A percentile compares a stretch with the other conserved stretches of the same genome.
phyloP scores from a whole-genome alignment of 805 yeast genomes.

The Myxozyma sirexii region DNA sequence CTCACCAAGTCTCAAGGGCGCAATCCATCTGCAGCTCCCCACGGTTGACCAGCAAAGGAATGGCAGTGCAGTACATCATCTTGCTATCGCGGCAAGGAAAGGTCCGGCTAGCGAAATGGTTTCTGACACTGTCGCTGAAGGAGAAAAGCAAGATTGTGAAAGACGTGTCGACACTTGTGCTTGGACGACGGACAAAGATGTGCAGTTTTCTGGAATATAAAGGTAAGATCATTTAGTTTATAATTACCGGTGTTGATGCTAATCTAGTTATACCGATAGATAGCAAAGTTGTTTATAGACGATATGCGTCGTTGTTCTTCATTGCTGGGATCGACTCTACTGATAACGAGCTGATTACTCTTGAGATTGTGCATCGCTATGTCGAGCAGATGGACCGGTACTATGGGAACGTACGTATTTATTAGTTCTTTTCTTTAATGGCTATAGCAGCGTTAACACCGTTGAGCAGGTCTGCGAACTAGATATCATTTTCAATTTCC shows the following conservation, averaged over 20 bases:
- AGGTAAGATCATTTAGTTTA: constrained; percentile 40
- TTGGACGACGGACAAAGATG: constrained; percentile 89
- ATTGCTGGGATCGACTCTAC: constrained; percentile 80
- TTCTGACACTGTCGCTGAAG: constrained; percentile 75
- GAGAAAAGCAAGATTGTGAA: constrained; percentile 82
- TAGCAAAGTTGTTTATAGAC: constrained; percentile 80
- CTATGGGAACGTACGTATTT: constrained; percentile 39
- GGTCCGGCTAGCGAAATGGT: constrained; percentile 93
- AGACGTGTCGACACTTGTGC: constrained; percentile 82
- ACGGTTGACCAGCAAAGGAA: constrained; percentile 36
- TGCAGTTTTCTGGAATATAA: constrained; percentile 89
- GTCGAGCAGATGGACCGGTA: constrained; percentile 97
- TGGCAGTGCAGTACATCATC: constrained; percentile 80
- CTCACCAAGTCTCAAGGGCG: too few species aligned
- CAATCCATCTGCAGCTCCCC: neutral
- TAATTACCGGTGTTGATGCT: neutral
- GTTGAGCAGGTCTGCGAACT: constrained; percentile 74
- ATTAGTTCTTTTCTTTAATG: too few species aligned
- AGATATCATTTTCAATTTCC: constrained; percentile 94
- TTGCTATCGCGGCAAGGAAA: constrained; percentile 93
- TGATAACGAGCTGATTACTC: constrained; percentile 82
- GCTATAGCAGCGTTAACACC: too few species aligned
- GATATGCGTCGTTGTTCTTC: constrained; percentile 92
- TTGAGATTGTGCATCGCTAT: constrained; percentile 87
- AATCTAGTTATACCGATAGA: constrained; percentile 46